Evolutionary conservation across 257 asterid species (phyloP).

Genomic region (Hygrophila difformis): DNA sequence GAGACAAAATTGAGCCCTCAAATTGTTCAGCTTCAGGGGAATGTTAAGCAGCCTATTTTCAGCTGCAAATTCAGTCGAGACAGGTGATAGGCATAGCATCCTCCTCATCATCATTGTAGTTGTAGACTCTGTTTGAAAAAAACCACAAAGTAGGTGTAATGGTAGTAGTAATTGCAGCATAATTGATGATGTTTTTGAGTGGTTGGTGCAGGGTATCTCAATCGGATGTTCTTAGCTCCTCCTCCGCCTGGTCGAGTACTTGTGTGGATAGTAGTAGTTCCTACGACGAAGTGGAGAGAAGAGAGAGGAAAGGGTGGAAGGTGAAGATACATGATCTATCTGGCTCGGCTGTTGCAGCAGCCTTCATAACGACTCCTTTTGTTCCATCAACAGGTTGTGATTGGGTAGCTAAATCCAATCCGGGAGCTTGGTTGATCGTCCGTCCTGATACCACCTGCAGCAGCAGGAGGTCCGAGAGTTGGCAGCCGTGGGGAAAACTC

Average conservation of each 20-base stretch:
- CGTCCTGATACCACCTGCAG: slow-evolving; percentile 72
- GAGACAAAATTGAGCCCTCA: slow-evolving; percentile 80
- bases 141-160: too few relatives aligned
- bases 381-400: slow-evolving; percentile 95
- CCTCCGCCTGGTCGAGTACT: slow-evolving; percentile 52
- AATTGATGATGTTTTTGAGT: too few relatives aligned
- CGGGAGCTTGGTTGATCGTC: slow-evolving; percentile 94
- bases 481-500: slow-evolving; percentile 99
- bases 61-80: slow-evolving; percentile 93
- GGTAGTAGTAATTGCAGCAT: too few relatives aligned
- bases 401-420: slow-evolving; percentile 94
- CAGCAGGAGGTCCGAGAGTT: slow-evolving; percentile 67
- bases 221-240: slow-evolving; percentile 56
- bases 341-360: slow-evolving; percentile 93
- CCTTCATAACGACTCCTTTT: slow-evolving; percentile 91
- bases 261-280: slow-evolving; percentile 47
- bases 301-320: slow-evolving; percentile 95
- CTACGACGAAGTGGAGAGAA: slow-evolving; percentile 55
- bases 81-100: too few relatives aligned
- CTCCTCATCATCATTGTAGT: too few relatives aligned
- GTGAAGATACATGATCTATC: slow-evolving; percentile 95
- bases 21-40: slow-evolving; percentile 86
- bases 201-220: slow-evolving; percentile 30
- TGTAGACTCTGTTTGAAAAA: too few relatives aligned
- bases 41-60: slow-evolving; percentile 76